A percentile compares a stretch with the other conserved stretches of the same genome.
phyloP scores from a whole-genome alignment of 1,284 basidiomycete species.

The Trichosporon sp. region DNA sequence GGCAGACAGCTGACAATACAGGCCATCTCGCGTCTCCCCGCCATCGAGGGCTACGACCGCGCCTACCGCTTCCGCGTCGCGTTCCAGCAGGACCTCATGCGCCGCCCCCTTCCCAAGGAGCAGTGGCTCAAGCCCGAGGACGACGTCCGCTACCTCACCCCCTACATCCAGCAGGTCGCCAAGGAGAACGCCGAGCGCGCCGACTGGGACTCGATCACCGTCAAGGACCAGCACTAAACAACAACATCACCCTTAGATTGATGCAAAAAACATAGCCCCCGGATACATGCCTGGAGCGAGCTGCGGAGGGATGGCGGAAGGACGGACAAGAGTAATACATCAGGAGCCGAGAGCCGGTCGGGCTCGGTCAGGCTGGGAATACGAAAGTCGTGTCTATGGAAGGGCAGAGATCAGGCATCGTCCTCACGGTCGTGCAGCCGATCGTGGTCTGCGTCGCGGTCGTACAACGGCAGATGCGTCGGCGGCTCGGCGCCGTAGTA shows the following conservation, averaged over 20 bases:
- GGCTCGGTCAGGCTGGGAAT: neutral
- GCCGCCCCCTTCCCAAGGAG: constrained; percentile 76
- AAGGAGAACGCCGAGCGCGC: constrained; percentile 74
- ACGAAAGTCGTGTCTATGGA: neutral
- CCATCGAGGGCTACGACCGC: constrained; percentile 81
- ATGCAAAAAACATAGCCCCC: constrained; percentile 14
- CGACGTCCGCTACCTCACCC: constrained; percentile 84
- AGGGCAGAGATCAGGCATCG: neutral
- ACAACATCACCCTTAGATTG: constrained; percentile 5
- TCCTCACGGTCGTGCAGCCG: constrained; percentile 1
- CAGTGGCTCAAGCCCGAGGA: constrained; percentile 76
- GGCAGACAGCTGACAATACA: constrained; percentile 44
- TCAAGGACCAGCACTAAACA: constrained; percentile 36
- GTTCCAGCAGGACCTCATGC: constrained; percentile 71
- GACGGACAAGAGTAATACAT: neutral
- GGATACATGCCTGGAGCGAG: neutral
- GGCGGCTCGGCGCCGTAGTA: constrained; percentile 35
- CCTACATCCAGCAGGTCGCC: constrained; percentile 69
- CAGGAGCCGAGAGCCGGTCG: constrained; percentile 4
- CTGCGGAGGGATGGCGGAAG: neutral
- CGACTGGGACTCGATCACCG: constrained; percentile 71
- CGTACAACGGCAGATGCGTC: neutral
- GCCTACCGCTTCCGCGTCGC: constrained; percentile 84
- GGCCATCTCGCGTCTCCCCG: constrained; percentile 78
- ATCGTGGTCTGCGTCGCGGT: neutral